Base-by-base conservation (phyloP, 2,329 filamentous ascomycete species). In the Cladorrhinum sp. region DNA sequence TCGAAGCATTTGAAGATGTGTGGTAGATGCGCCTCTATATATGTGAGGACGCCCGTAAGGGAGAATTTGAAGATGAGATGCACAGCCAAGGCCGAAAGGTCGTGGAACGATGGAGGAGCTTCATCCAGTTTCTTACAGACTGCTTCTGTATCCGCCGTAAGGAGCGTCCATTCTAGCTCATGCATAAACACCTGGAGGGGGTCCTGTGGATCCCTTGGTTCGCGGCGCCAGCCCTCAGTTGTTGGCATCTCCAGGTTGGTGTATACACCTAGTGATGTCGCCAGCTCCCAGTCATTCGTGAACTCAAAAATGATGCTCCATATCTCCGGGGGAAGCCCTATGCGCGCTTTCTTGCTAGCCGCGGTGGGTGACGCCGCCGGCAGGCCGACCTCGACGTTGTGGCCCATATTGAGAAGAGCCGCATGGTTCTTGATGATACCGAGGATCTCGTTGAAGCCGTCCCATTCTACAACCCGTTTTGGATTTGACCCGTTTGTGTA, bases 51-150 rank as follows among this genome's bases (percentile, higher is more conserved):
- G 12, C 90, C 86, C 16, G 88, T 89, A 67, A 94, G 87, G 48
- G 88, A 90, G 73, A 97, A 97, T 66, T 95, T 92, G 78, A 97
- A 92, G 67, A 96, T 92, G 46, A 96, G 84, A 70, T 93, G 92
- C 64, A 95, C 90, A 39, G 91, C 90, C 1, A 96, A 80, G 2
- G 88, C 88, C 0, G 92, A 95, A 12, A 97, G 81, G 65, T 88
- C 81, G 65, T 79, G 78, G 66, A 91, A 89, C 24, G 85, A 85
- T 33, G 89, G 86, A 0, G 89, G 87, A 18, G 90, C 89, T 39
- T 85, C 76, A 6, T 88, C 84, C 46, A 96, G 82, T 68, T 91
- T 87, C 57, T 86, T 84, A 71, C 91, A 91, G 64, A 96, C 88
- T 33, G 88, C 85, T 0, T 82, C 75, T 5, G 90, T 83, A 36